Evolutionary conservation across 2,329 filamentous ascomycete genomes (phyloP), one percentile per base, ranked within the genome.

Genomic region (Stagonosporopsis rhizophila): DNA sequence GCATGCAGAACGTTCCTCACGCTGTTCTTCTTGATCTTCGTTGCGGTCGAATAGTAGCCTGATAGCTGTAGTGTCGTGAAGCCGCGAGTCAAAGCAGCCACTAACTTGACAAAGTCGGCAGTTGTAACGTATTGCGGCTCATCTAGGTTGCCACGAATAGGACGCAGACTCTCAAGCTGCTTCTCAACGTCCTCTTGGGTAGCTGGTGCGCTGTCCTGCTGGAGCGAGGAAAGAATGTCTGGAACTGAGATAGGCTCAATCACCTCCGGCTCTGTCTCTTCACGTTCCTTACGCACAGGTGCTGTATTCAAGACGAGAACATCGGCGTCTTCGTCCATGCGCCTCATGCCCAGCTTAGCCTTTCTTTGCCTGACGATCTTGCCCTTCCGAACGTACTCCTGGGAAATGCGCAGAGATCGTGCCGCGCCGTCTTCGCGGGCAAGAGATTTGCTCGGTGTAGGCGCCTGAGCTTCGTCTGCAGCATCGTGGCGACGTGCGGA

Each of bases 231-330:
- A 28, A 68, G 45, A 14, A 75, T 66, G 28, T 69, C 65, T 4
- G 69, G 63, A 8, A 67, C 60, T 0, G 47, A 38, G 7, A 56
- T 56, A 1, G 53, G 53, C 23, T 67, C 55, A 3, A 54, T 25
- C 7, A 56, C 22, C 22, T 66, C 56, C 2, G 8, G 56, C 23
- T 22, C 46, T 37, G 11, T 44, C 41, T 27, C 60, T 23, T 60
- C 38, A 6, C 37, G 19, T 7, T 34, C 25, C 17, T 42, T 28
- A 7, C 35, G 41, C 6, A 67, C 52, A 6, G 48, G 55, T 11
- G 69, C 55, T 51, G 75, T 74, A 40, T 62, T 64, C 20, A 77
- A 47, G 23, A 77, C 68, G 15, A 77, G 56, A 20, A 77, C 72
- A 11, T 75, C 68, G 30, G 75, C 67, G 49, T 74, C 69, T 39